Conservation (phyloP, 2,329 filamentous ascomycete genomes). For the Aureobasidium namibiae region DNA sequence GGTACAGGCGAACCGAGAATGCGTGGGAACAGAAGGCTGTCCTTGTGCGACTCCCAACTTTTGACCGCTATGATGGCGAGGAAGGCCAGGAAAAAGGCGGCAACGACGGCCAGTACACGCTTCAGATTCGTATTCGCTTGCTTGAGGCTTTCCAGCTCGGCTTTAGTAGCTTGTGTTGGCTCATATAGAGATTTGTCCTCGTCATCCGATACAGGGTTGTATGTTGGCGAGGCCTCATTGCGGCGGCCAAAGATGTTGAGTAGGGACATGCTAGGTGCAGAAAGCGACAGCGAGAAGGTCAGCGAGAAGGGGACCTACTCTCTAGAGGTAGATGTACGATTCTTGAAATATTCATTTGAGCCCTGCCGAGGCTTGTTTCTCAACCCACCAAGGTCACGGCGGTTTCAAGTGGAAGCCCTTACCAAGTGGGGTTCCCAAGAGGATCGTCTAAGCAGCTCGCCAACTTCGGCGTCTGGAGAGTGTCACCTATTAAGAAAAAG, state of each 20-base stretch:
- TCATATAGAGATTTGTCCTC: conserved; percentile 6
- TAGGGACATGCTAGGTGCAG: not conserved
- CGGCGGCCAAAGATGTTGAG: not conserved
- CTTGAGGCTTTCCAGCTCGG: not conserved
- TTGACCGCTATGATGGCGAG: not conserved
- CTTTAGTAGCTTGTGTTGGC: not conserved
- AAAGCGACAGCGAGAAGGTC: not conserved
- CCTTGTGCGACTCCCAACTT: not conserved
- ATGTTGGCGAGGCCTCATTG: not conserved
- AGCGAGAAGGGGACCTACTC: not conserved
- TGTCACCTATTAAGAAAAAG: not conserved
- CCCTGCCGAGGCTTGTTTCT: not conserved
- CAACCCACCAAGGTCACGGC: conserved; percentile 4
- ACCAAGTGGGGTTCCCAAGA: not conserved
- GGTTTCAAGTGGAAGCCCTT: conserved; percentile 4
- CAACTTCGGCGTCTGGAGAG: not conserved
- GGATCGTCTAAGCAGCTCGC: conserved; percentile 3
- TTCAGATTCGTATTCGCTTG: not conserved
- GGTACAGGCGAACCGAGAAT: conserved; percentile 1
- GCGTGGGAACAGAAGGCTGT: not conserved
- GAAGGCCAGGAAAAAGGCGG: not conserved
- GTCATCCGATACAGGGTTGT: conserved; percentile 2
- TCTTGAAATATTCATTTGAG: not conserved
- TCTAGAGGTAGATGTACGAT: not conserved
- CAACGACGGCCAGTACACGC: not conserved